Conservation (phyloP, 2,329 filamentous ascomycete genomes). For the Colletotrichum sp. region DNA sequence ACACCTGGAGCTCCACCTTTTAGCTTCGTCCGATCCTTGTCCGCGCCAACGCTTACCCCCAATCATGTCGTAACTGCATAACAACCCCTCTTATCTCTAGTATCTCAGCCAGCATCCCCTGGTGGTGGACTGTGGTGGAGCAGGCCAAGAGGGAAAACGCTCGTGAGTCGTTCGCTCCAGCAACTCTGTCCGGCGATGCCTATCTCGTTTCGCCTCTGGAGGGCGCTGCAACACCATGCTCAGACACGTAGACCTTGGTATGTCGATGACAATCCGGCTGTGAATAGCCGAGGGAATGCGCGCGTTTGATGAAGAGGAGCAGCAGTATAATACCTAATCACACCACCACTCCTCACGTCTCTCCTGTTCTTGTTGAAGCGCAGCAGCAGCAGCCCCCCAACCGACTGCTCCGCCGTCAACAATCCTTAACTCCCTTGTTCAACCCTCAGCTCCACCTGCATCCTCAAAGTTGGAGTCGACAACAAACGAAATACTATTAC, state of each 20-base stretch:
- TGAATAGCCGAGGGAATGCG: neutral
- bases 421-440: neutral
- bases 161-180: neutral
- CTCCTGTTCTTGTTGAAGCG: neutral
- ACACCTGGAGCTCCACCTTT: slow-evolving; percentile 13
- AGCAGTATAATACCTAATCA: slow-evolving; percentile 6
- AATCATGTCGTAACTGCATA: neutral
- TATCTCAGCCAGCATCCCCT: neutral
- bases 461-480: neutral
- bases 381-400: neutral
- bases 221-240: neutral
- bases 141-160: neutral
- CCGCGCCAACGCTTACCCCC: neutral
- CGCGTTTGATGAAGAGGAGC: neutral
- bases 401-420: neutral
- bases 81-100: neutral
- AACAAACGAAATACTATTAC: neutral
- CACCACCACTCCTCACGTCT: neutral
- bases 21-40: slow-evolving; percentile 10
- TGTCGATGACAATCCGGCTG: neutral
- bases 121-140: slow-evolving; percentile 3
- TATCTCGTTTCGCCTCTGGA: neutral
- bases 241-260: neutral
- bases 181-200: neutral
- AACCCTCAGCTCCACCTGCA: neutral